Evolutionary conservation across 208 protist genomes (phyloP), one percentile per base, ranked within the genome.

Genomic region (Leishmania major): DNA sequence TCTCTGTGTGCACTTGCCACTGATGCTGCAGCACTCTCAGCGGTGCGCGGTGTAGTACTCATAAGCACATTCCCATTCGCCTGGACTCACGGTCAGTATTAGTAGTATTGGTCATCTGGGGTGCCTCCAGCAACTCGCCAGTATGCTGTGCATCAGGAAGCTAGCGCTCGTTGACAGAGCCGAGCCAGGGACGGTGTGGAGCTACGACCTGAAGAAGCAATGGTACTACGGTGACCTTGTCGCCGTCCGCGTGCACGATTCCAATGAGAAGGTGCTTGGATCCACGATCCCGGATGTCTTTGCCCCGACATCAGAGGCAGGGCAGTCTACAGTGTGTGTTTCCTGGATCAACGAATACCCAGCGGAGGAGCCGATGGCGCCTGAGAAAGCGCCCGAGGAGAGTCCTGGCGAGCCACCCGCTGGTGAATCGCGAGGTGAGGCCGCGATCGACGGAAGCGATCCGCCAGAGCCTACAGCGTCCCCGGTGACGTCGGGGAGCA

Each of bases 101-200:
- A 22, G 40, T 45, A 45, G 22, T 22, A 43, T 40, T n/a, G 45
- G 73, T 62, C 51, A 62, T 62, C 51, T 57, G 51, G 73, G 47
- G 31, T 47, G 31, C 51, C 31, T 40, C 19, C 51, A 77, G 40
- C 49, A 17, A 62, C 1, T 31, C 19, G 5, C 11, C 53, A 57
- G 22, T 15, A 94, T 89, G 88, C 62, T 93, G 45, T 91, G 83
- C 69, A 80, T 92, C 7, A 83, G 84, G 47, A 91, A 85, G 3
- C 55, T 95, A 45, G 77, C 62, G 25, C 80, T 93, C 6, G 77
- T 95, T 31, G 89, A 95, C 66, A 83, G 84, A 19, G 88, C 85
- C 1, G 92, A 92, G 78, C 81, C 90, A 66, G 74, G 72, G 22
- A 59, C 53, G 49, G 76, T 89, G 66, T 95, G 88, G 86, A 78